Base-by-base conservation (phyloP, 1,139 yeast genomes). In the Candida labiduridarum region DNA sequence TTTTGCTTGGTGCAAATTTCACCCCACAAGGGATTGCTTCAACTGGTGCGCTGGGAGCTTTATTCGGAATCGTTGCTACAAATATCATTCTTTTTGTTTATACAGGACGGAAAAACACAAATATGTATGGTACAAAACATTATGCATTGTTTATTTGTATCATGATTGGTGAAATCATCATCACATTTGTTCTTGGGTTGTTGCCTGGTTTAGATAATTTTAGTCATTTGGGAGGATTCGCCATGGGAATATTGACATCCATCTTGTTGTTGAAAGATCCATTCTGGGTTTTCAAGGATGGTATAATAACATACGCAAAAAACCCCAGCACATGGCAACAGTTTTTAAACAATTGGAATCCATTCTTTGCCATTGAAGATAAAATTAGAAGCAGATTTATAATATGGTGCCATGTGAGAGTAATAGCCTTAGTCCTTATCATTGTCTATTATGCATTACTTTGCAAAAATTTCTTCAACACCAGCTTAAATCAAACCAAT, bases 141-240 rank as follows among this genome's bases (percentile, higher is more conserved):
- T 82, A 74, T 59, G 70, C 67, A 4, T 60, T 79, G 10, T 74
- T 78, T 44, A 68, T 87, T 7, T 52, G 66, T 30, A 70, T 81
- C 19, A 79, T 84, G 71, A 56, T 85, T 16, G 68, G 72, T 8
- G 92, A 87, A 61, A 77, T 87, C 43, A 60, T 85, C 14, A 71
- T 86, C 4, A 79, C 87, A 38, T 76, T 87, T 50, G 88, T 80
- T 2, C 67, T 87, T 27, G 94, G 94, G 0, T 68, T 87, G 31
- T 67, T 87, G 16, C 94, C 94, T 0, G 94, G 94, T 0, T 65
- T 87, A 49, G 94, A 87, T 65, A 87, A 87, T 63, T 87, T 87
- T 62, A 80, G 89, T 49, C 94, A 87, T 63, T 79, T 87, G 56
- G 94, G 94, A 5, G 94, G 94, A 3, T 85, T 86, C 66, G 80